Conservation (phyloP, 2,329 filamentous ascomycete species). For the Clarireedia homoeocarpa region DNA sequence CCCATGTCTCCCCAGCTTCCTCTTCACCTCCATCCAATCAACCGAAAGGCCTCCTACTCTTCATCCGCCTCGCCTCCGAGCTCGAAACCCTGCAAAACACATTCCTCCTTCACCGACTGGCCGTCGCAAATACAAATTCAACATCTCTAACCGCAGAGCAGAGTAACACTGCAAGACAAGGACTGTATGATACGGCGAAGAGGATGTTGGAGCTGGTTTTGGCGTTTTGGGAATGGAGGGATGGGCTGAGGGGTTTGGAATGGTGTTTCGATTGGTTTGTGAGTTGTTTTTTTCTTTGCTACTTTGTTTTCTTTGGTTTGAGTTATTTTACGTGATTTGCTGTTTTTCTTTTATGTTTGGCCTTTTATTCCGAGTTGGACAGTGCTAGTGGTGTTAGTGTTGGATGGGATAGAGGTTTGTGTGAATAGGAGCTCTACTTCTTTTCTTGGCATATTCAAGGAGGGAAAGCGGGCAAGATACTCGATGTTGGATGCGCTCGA, state of each 20-base stretch:
- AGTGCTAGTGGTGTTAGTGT: too few relatives aligned
- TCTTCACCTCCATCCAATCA: too few relatives aligned
- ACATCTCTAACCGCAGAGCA: too few relatives aligned
- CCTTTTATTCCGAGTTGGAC: too few relatives aligned
- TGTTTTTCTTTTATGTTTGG: too few relatives aligned
- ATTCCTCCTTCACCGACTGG: slow-evolving; percentile 21
- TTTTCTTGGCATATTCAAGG: too few relatives aligned
- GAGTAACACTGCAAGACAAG: slow-evolving; percentile 16
- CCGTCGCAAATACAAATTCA: slow-evolving; percentile 10
- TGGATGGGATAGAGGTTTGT: too few relatives aligned
- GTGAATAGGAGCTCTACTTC: too few relatives aligned
- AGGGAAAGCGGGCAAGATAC: too few relatives aligned
- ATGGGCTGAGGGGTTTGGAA: slow-evolving; percentile 19
- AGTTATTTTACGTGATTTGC: too few relatives aligned
- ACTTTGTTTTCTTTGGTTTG: not conserved
- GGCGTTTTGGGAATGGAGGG: slow-evolving; percentile 26
- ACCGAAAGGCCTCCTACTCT: not conserved
- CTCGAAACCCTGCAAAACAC: slow-evolving; percentile 23
- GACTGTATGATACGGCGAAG: slow-evolving; percentile 22
- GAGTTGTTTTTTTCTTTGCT: not conserved
- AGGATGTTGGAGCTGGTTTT: slow-evolving; percentile 23
- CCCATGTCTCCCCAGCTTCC: too few relatives aligned
- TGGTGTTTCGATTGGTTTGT: slow-evolving; percentile 26
- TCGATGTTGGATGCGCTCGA: too few relatives aligned
- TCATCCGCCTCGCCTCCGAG: not conserved